Evolutionary conservation across 208 protist genomes (phyloP).

Genomic region (Jaenimonas drosophilae): DNA sequence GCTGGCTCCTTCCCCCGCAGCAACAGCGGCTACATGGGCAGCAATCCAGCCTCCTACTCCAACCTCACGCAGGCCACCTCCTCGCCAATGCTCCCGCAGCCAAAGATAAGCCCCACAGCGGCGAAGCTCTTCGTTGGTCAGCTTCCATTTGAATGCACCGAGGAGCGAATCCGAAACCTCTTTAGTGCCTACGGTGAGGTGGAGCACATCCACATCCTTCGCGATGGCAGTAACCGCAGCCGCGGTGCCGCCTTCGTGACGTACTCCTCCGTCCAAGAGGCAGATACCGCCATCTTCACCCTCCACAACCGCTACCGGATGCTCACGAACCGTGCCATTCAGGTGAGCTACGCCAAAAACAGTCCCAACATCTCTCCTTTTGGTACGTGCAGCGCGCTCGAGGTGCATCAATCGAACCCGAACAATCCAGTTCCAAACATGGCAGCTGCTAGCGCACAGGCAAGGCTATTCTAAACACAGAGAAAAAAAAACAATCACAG

Average conservation of each 20-base stretch:
- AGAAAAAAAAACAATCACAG: neutral
- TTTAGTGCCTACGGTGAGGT: slow-evolving; percentile 82
- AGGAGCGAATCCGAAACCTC: slow-evolving; percentile 68
- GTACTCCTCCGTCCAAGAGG: slow-evolving; percentile 67
- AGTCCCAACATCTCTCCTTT: slow-evolving; percentile 79
- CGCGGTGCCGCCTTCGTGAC: slow-evolving; percentile 81
- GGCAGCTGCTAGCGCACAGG: slow-evolving; percentile 21
- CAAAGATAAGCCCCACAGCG: slow-evolving; percentile 19
- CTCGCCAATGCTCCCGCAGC: too few relatives aligned
- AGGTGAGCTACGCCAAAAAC: slow-evolving; percentile 87
- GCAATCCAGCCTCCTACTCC: too few relatives aligned
- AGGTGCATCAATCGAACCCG: slow-evolving; percentile 73
- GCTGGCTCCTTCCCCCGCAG: slow-evolving; percentile 5
- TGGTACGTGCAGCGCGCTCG: slow-evolving; percentile 63
- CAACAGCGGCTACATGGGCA: too few relatives aligned
- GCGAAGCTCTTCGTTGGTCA: slow-evolving; percentile 85
- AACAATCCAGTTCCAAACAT: slow-evolving; percentile 80
- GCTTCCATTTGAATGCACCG: slow-evolving; percentile 75
- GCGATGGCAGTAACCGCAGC: slow-evolving; percentile 61
- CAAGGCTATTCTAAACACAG: slow-evolving; percentile 18
- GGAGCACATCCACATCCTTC: slow-evolving; percentile 82
- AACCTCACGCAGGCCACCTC: neutral
- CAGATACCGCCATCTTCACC: slow-evolving; percentile 82
- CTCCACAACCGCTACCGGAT: slow-evolving; percentile 86
- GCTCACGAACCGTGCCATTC: slow-evolving; percentile 79